Evolutionary conservation across 257 asterid genomes (phyloP), one percentile per base, ranked within the genome.

Genomic region (Solanum dulcamara): DNA sequence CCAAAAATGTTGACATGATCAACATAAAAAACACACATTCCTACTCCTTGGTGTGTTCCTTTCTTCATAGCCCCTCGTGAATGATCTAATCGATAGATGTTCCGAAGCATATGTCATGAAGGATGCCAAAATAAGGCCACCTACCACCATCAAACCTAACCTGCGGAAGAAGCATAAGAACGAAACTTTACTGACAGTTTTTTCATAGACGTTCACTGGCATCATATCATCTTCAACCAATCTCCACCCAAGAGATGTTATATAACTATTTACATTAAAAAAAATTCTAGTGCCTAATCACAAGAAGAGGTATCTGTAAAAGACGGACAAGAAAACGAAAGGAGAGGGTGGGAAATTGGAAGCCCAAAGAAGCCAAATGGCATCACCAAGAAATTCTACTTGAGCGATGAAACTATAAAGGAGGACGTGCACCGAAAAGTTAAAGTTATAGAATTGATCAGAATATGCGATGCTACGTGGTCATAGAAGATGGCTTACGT

Each of bases 71-170:
- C 99, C 99, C 89, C 93, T 90, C 67, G 66, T 35, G 84, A 96
- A 96, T 79, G 97, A 92, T 87, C 90, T 86, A 71, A 90, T 80
- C 4, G 98, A 93, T 66, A 96, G 93, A 88, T 91, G 98, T 71
- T 93, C 95, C 1, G 98, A 91, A 81, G 97, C 98, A 86, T 89
- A 91, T 5, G 99, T 93, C 95, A 92, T 90, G 88, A 94, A 96
- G 60, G 96, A 91, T 42, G 92, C 94, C 89, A 96, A 91, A 77
- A 92, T 40, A 82, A 96, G 70, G 87, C 98, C 97, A 13, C 89
- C 90, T 18, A 75, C 92, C 44, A 90, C 98, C 97, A 96, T 93
- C 92, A 93, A 86, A 80, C 95, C 98, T 89, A 96, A 86, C 92
- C 99, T 96, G 98, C 81, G 30, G 55, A 85, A 44, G 57, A 40